A percentile compares a stretch with the other conserved stretches of the same genome.
Evolutionary conservation across 176 grass and related monocot species (phyloP).

Genomic region (Juncus inflexus): DNA sequence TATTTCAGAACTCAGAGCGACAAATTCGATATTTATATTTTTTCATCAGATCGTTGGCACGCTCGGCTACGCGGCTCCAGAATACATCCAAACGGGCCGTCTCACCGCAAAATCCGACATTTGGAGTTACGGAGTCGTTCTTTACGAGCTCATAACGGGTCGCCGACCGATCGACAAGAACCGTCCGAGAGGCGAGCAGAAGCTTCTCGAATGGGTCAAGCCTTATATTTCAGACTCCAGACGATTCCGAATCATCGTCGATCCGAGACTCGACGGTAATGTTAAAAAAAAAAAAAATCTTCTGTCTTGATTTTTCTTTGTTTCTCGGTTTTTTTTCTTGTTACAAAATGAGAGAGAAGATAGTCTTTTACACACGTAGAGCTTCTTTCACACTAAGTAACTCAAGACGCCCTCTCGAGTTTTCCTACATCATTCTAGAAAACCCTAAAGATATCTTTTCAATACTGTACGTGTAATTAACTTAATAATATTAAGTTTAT

Average conservation of each 20-base stretch:
- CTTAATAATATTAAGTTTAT: no score
- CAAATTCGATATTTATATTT: constrained; percentile 12
- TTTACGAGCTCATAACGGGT: constrained; percentile 92
- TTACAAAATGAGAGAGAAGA: no score
- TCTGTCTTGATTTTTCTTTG: no score
- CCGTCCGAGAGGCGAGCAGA: constrained; percentile 80
- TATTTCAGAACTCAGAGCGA: not conserved
- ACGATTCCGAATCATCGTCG: constrained; percentile 69
- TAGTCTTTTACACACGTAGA: no score
- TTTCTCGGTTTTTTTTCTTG: no score
- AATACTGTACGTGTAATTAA: no score
- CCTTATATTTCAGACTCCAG: constrained; percentile 62
- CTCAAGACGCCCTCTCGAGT: no score
- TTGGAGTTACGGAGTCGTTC: constrained; percentile 91
- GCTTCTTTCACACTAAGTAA: no score
- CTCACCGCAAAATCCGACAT: constrained; percentile 80
- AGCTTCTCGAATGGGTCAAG: constrained; percentile 95
- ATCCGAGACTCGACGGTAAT: constrained; percentile 49
- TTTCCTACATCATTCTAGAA: no score
- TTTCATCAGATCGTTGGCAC: constrained; percentile 72
- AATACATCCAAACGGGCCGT: constrained; percentile 90
- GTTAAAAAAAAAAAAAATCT: no score
- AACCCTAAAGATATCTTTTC: no score
- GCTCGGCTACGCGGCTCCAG: constrained; percentile 80
- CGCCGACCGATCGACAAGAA: constrained; percentile 78